phyloP scores from a whole-genome alignment of 441 rosid genomes.

The Populus hybrid region DNA sequence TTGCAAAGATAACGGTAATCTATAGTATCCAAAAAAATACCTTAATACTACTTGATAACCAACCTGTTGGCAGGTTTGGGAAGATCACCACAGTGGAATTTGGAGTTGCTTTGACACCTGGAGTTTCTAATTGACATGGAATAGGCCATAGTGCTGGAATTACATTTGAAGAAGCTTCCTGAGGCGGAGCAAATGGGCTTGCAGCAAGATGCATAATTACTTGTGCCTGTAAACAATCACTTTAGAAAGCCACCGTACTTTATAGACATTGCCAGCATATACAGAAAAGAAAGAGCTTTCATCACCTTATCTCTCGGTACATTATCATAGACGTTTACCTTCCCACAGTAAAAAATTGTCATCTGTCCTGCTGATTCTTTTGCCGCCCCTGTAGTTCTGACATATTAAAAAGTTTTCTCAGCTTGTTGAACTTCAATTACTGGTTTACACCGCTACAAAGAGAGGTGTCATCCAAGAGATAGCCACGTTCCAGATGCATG shows the following conservation, averaged over 20 bases:
- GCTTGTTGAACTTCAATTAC: conserved; percentile 18
- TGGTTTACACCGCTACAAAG: background rate
- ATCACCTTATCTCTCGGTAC: conserved; percentile 73
- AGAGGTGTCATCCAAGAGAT: background rate
- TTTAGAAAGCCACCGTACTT: conserved; percentile 26
- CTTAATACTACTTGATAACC: conserved; percentile 7
- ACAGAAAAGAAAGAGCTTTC: conserved; percentile 26
- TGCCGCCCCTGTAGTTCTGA: conserved; percentile 28
- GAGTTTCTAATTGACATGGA: conserved; percentile 35
- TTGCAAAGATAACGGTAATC: background rate
- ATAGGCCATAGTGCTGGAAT: conserved; percentile 30
- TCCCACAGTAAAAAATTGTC: too few species aligned
- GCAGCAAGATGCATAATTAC: conserved; percentile 76
- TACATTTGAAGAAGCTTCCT: conserved; percentile 31
- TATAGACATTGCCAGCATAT: conserved; percentile 26
- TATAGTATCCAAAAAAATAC: background rate
- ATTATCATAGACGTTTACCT: conserved; percentile 65
- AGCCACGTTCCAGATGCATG: background rate
- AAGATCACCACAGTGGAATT: conserved; percentile 23
- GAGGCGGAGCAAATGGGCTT: conserved; percentile 49
- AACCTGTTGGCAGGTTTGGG: conserved; percentile 36
- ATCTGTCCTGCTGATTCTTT: conserved; percentile 32
- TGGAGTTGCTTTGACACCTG: conserved; percentile 29
- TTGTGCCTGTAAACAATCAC: conserved; percentile 61
- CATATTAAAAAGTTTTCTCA: conserved; percentile 15